Evolutionary conservation across 2,329 filamentous ascomycete genomes (phyloP).

Genomic region (Byssothecium circinans): DNA sequence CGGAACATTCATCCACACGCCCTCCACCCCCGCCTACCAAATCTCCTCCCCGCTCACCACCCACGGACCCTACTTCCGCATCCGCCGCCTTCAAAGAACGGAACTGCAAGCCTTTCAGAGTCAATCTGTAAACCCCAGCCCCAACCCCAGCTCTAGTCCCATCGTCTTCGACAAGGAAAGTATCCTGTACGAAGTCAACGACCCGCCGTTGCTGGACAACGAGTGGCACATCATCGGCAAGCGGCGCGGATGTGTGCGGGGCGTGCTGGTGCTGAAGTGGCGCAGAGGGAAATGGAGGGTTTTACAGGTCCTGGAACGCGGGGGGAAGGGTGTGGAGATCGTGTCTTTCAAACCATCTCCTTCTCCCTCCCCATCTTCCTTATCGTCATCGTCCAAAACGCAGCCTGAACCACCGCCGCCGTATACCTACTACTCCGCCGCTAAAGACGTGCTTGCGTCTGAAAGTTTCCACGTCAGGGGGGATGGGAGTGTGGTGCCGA

Average conservation of each 20-base stretch:
- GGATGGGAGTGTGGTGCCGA: constrained; percentile 24
- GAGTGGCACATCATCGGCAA: constrained; percentile 26
- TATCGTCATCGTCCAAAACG: background rate
- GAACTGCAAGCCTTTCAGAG: constrained; percentile 23
- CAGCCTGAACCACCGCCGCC: background rate
- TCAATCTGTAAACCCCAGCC: too few relatives aligned
- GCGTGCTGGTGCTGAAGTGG: constrained; percentile 22
- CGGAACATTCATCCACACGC: constrained; percentile 30
- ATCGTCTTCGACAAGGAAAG: constrained; percentile 20
- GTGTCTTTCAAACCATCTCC: constrained; percentile 8
- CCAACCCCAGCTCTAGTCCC: too few relatives aligned
- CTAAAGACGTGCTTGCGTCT: constrained; percentile 18
- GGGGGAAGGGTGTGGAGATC: constrained; percentile 15
- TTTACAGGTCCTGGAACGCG: constrained; percentile 15
- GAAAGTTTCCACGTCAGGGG: constrained; percentile 18
- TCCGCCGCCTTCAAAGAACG: constrained; percentile 22
- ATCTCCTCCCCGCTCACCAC: constrained; percentile 28
- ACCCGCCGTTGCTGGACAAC: constrained; percentile 24
- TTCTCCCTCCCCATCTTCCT: background rate
- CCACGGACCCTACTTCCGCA: constrained; percentile 19
- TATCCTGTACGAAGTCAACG: constrained; percentile 28
- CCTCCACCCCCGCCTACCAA: constrained; percentile 27
- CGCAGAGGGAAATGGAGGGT: constrained; percentile 19
- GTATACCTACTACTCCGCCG: background rate
- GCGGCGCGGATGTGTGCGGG: constrained; percentile 15